Percentiles rank a stretch among this genome's conserved stretches.
Conservation (phyloP, 2,329 filamentous ascomycete species). For the Orbilia javanica region DNA sequence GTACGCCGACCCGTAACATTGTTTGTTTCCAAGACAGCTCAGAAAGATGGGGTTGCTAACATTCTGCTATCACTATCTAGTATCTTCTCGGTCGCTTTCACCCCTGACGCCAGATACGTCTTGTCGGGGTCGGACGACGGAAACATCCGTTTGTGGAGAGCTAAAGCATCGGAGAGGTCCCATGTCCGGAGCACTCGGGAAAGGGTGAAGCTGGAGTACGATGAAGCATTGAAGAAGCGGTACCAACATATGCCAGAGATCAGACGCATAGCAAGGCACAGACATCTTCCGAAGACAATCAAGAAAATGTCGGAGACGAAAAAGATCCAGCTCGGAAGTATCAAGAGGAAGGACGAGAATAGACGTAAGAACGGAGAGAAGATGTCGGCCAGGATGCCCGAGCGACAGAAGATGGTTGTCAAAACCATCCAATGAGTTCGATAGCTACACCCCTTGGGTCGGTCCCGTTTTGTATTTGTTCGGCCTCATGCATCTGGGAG, state of each 20-base stretch:
- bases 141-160: conserved; percentile 89
- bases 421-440: conserved; percentile 29
- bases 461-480: not conserved
- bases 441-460: not conserved
- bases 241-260: conserved; percentile 98
- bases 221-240: conserved; percentile 82
- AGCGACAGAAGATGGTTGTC: conserved; percentile 91
- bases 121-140: conserved; percentile 94
- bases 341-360: conserved; percentile 95
- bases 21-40: not conserved
- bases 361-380: conserved; percentile 91
- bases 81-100: conserved; percentile 86
- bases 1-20: conserved; percentile 62
- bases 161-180: conserved; percentile 83
- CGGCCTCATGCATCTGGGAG: conserved; percentile 5
- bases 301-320: conserved; percentile 83
- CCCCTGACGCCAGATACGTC: conserved; percentile 88
- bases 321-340: conserved; percentile 80
- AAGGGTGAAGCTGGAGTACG: conserved; percentile 90
- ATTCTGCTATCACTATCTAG: conserved; percentile 64
- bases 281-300: conserved; percentile 76
- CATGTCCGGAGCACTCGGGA: conserved; percentile 88
- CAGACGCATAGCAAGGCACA: conserved; percentile 86
- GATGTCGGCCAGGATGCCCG: conserved; percentile 76
- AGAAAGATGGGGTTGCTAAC: not conserved